Evolutionary conservation across 2,329 filamentous ascomycete species (phyloP).

Genomic region (Exutisphaerella laricina): DNA sequence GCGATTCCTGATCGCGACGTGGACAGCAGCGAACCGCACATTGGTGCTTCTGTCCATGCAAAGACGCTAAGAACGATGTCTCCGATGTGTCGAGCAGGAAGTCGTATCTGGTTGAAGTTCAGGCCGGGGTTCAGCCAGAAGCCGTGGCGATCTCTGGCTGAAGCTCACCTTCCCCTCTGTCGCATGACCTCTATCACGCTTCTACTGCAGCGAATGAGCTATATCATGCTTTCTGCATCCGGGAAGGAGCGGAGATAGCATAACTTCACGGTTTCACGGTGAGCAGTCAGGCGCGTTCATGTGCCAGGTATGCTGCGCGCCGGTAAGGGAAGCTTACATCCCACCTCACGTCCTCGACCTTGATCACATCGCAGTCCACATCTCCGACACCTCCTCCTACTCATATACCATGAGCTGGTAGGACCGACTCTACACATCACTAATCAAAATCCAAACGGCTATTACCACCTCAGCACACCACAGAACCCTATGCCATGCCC

Average conservation of each 20-base stretch:
- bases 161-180: not conserved
- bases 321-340: not conserved
- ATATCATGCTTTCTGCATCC: not conserved
- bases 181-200: no score
- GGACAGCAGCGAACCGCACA: no score
- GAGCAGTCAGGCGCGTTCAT: no score
- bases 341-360: not conserved
- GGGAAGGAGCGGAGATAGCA: slow-evolving; percentile 1
- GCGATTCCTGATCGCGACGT: no score
- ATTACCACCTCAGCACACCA: not conserved
- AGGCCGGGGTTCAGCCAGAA: no score
- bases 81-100: no score
- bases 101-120: no score
- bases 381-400: not conserved
- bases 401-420: slow-evolving; percentile 10
- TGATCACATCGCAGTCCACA: not conserved
- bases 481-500: slow-evolving; percentile 18
- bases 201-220: not conserved
- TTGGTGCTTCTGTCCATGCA: no score
- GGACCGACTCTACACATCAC: slow-evolving; percentile 1
- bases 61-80: no score
- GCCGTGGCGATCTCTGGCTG: not conserved
- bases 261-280: no score
- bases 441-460: not conserved
- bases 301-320: no score